Evolutionary conservation across 352 stramenopile genomes (phyloP).

Genomic region (Globisporangium recalcitrans): DNA sequence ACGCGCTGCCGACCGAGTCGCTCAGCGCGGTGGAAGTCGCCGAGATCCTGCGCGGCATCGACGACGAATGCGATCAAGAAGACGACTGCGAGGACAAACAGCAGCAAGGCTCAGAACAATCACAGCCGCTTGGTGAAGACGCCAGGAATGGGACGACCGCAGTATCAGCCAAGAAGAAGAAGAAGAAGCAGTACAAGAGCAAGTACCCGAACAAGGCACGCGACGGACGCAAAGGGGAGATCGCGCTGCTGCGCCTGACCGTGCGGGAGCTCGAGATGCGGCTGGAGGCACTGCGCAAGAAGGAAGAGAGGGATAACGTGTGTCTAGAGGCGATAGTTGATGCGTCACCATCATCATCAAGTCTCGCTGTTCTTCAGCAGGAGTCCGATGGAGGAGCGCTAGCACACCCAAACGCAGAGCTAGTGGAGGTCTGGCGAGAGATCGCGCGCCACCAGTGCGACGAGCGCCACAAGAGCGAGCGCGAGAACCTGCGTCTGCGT

Average conservation of each 20-base stretch:
- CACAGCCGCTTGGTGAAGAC: not conserved
- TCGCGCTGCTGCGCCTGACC: conserved; percentile 26
- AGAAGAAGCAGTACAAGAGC: not conserved
- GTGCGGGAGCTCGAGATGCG: not conserved
- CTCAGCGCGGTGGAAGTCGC: not conserved
- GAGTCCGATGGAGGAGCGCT: not conserved
- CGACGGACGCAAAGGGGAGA: conserved; percentile 29
- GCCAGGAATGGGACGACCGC: too few relatives aligned
- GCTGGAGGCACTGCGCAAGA: conserved; percentile 20
- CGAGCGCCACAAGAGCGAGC: conserved; percentile 18
- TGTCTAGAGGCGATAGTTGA: not conserved
- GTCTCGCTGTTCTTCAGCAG: not conserved
- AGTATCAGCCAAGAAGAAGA: not conserved
- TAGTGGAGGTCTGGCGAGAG: conserved; percentile 6
- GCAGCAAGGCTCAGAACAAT: not conserved
- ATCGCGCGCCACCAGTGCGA: not conserved
- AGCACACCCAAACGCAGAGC: not conserved
- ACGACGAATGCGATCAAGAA: not conserved
- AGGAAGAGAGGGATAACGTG: not conserved
- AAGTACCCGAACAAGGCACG: conserved; percentile 3
- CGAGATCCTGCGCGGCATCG: not conserved
- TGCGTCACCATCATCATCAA: not conserved
- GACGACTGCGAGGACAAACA: not conserved
- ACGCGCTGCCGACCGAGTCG: not conserved
- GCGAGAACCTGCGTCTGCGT: conserved; percentile 48